These are phyloP conservation scores for Camelina sativa DNA, from an alignment of 345 rosid species.

Conservation along the genomic window DNA sequence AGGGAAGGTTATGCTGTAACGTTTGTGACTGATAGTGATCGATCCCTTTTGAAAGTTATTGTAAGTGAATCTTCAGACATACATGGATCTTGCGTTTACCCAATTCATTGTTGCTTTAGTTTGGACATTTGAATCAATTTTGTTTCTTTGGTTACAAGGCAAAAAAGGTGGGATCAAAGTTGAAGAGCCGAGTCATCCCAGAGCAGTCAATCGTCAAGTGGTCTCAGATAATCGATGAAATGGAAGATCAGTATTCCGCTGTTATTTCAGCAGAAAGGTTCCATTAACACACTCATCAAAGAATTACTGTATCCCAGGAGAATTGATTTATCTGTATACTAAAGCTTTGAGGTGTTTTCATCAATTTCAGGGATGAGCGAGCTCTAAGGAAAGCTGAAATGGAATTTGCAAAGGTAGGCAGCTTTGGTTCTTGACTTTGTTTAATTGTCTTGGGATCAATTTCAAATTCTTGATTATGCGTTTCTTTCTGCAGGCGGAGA, in stretches of 20 bases:
- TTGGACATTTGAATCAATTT: slow-evolving; percentile 12
- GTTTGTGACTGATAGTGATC: slow-evolving; percentile 86
- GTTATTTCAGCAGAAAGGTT: slow-evolving; percentile 89
- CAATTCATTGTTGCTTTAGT: slow-evolving; percentile 2
- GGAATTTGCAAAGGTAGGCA: slow-evolving; percentile 84
- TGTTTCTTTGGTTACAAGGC: slow-evolving; percentile 51
- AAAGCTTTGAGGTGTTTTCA: slow-evolving; percentile 31
- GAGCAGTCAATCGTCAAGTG: slow-evolving; percentile 90
- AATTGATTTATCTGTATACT: slow-evolving; percentile 24
- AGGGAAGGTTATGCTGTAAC: slow-evolving; percentile 98
- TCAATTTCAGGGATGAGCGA: slow-evolving; percentile 75
- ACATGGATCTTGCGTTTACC: slow-evolving; percentile 18
- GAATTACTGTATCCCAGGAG: neutral
- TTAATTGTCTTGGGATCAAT: neutral
- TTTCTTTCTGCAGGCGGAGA: slow-evolving; percentile 72
- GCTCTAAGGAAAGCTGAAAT: slow-evolving; percentile 94
- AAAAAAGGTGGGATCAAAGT: slow-evolving; percentile 86
- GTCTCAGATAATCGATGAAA: slow-evolving; percentile 81
- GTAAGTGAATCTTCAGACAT: slow-evolving; percentile 52
- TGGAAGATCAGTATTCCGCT: slow-evolving; percentile 80
- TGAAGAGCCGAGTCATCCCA: slow-evolving; percentile 80
- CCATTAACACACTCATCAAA: slow-evolving; percentile 16
- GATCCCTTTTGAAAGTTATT: slow-evolving; percentile 89
- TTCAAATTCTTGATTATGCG: slow-evolving; percentile 26
- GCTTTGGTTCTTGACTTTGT: slow-evolving; percentile 10